Evolutionary conservation across 139 green algal genomes (phyloP), one percentile per base, ranked within the genome.

Genomic region (Chlamydomonas sp.): DNA sequence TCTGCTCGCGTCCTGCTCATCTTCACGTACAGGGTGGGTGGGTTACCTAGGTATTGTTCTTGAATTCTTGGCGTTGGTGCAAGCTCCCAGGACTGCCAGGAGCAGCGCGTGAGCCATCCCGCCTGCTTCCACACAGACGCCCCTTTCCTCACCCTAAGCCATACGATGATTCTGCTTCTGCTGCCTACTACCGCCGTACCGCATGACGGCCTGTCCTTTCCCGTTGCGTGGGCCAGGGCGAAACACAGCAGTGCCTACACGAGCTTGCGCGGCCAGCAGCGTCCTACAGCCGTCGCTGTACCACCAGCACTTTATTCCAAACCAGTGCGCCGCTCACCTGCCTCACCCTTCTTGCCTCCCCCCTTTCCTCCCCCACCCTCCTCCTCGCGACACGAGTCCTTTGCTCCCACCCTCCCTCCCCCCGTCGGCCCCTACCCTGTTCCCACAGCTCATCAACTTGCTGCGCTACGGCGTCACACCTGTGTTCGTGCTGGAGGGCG

Each of bases 401-500:
- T 15, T 15, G 4, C 20, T 20, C 6, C 10, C n/a, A 8, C n/a
- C 20, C 31, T 60, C 31, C 72, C 72, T 62, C 72, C 6, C 31
- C 10, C n/a, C 74, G 2, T 72, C 60, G 18, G 68, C 17, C 17
- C 64, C 31, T 69, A 49, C 63, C 59, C 60, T 58, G 6, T 5
- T 68, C 1, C 57, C n/a, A 63, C 86, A 97, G 94, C 89, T 89
- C 14, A 69, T 94, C 60, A 95, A 95, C 86, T 93, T 92, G 86
- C 91, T 97, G 77, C 92, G 95, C n/a, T 91, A 95, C 77, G 95
- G 93, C 31, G 93, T 87, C 79, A 79, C 94, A 17, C 95, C 95
- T 0, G 88, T 97, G 20, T 88, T 95, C 60, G 95, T 97, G 6
- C 87, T 94, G 59, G 95, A 97, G 74, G 95, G 95, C 5, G 66